phyloP scores from a whole-genome alignment of 1,284 basidiomycete species.

The Pyrrhoderma lamaoense region DNA sequence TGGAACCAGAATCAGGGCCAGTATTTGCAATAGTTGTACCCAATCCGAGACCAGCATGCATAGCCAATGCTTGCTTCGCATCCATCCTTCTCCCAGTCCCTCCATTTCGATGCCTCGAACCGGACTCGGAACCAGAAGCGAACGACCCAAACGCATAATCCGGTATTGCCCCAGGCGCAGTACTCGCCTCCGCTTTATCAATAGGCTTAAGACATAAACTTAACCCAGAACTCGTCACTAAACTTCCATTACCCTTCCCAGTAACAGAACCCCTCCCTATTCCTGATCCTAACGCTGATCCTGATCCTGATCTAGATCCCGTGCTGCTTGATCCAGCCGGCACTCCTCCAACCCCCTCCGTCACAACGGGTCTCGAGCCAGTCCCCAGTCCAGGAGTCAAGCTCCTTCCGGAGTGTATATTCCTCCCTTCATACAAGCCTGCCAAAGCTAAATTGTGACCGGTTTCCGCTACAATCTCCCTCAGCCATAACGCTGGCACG shows the following conservation, averaged over 20 bases:
- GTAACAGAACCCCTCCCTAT: too few relatives aligned
- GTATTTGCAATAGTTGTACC: too few relatives aligned
- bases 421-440: too few relatives aligned
- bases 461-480: constrained; percentile 34
- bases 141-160: too few relatives aligned
- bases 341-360: too few relatives aligned
- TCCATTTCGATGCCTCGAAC: too few relatives aligned
- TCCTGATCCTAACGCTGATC: neutral
- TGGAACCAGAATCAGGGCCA: too few relatives aligned
- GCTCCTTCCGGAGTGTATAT: too few relatives aligned
- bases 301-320: neutral
- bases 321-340: too few relatives aligned
- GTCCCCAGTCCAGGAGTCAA: too few relatives aligned
- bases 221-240: neutral
- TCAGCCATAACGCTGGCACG: constrained; percentile 51
- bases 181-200: neutral
- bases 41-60: neutral
- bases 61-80: neutral
- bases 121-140: too few relatives aligned
- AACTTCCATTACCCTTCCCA: neutral
- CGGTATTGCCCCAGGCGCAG: neutral
- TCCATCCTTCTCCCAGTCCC: neutral
- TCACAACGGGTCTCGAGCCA: too few relatives aligned
- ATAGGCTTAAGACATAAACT: constrained; percentile 3
- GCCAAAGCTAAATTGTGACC: neutral